Percentiles rank a stretch among this genome's conserved stretches.
These are phyloP conservation scores for Aspergillus bombycis DNA, from an alignment of 2,329 filamentous ascomycete species.

Conservation along the genomic window DNA sequence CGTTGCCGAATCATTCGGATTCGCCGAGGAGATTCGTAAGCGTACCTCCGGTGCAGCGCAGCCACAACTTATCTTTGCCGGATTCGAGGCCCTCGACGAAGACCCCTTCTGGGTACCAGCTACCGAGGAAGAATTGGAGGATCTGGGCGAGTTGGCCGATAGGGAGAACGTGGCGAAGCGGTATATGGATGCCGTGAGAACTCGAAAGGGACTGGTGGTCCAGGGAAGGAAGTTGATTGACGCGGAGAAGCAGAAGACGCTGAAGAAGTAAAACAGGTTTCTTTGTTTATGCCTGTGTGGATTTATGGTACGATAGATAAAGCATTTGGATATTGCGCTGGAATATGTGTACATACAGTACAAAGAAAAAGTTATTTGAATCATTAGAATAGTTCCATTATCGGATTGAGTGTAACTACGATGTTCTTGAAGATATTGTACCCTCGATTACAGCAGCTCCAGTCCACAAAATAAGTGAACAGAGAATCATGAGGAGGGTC, in stretches of 20 bases:
- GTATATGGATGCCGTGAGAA: constrained; percentile 89
- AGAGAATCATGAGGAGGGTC: constrained; percentile 28
- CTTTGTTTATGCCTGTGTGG: constrained; percentile 6
- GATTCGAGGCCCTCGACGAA: constrained; percentile 89
- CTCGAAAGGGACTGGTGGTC: constrained; percentile 84
- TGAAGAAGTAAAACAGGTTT: constrained; percentile 56
- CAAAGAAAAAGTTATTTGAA: neutral
- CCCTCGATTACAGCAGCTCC: constrained; percentile 24
- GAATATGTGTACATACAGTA: constrained; percentile 1
- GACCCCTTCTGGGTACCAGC: constrained; percentile 98
- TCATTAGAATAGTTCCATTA: neutral
- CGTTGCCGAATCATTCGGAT: constrained; percentile 93
- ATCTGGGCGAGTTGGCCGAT: constrained; percentile 91
- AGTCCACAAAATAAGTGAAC: constrained; percentile 19
- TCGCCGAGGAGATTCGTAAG: constrained; percentile 95
- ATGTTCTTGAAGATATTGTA: constrained; percentile 21
- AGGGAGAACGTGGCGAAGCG: constrained; percentile 93
- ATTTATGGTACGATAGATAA: neutral
- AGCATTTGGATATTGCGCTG: neutral
- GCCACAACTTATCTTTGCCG: constrained; percentile 90
- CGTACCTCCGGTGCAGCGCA: constrained; percentile 86
- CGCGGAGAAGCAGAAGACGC: constrained; percentile 87
- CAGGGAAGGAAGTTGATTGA: constrained; percentile 74
- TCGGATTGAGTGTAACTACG: neutral
- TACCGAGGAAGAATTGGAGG: constrained; percentile 94